A percentile compares a stretch with the other conserved stretches of the same genome.
Conservation (phyloP, 176 grass and related monocot genomes). For the bread wheat (Triticum aestivum) region DNA sequence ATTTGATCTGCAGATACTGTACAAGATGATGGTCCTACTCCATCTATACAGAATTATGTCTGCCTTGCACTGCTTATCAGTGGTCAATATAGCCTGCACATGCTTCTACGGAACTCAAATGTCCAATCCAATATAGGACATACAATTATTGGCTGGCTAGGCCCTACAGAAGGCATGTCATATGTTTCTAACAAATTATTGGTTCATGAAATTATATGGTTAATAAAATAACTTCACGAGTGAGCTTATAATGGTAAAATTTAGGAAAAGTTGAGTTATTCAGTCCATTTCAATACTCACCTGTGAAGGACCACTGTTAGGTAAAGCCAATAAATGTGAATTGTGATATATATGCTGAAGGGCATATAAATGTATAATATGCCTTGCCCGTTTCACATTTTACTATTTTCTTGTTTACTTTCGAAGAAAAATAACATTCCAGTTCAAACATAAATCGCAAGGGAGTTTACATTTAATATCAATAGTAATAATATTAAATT, state of each 20-base stretch:
- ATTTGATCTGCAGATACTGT: not conserved
- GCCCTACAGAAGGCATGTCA: not conserved
- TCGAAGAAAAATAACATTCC: not conserved
- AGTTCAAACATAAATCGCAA: slow-evolving; percentile 1
- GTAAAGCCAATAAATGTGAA: slow-evolving; percentile 21
- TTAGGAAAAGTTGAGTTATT: not conserved
- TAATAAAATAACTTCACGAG: not conserved
- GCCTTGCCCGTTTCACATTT: not conserved
- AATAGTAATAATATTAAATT: not conserved
- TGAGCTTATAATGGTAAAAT: slow-evolving; percentile 9
- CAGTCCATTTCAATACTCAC: not conserved
- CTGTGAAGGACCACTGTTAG: not conserved
- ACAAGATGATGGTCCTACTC: slow-evolving; percentile 17
- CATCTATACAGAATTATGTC: not conserved
- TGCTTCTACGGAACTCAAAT: not conserved
- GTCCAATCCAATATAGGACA: not conserved
- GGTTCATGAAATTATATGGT: not conserved
- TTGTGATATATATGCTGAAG: not conserved
- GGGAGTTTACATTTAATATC: not conserved
- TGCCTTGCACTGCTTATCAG: slow-evolving; percentile 13
- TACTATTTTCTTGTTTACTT: not conserved
- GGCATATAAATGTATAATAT: not conserved
- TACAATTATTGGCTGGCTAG: not conserved
- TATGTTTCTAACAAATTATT: not conserved
- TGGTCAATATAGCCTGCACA: not conserved